Percentiles rank a stretch among this genome's conserved stretches.
Evolutionary conservation across 1,139 yeast genomes (phyloP).

Genomic region (Nakaseomyces uthaithaninus): DNA sequence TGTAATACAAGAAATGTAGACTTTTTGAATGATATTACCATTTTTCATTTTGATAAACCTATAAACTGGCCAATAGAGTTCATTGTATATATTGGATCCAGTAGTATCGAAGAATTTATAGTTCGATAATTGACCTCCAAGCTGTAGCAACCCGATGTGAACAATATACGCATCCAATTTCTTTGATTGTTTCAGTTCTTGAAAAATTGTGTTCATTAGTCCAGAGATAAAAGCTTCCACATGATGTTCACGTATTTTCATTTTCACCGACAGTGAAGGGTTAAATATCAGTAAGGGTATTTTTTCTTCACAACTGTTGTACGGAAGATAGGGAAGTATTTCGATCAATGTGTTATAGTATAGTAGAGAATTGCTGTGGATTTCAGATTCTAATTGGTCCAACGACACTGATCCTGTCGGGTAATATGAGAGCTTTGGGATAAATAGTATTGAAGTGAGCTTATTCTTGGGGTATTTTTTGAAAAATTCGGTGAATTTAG

Average conservation of each 20-base stretch:
- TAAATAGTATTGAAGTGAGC: conserved; percentile 26
- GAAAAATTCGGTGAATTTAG: conserved; percentile 17
- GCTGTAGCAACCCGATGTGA: conserved; percentile 26
- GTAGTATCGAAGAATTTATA: conserved; percentile 24
- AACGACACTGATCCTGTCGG: conserved; percentile 25
- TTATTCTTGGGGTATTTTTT: conserved; percentile 11
- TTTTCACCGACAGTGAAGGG: conserved; percentile 27
- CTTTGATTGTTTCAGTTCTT: conserved; percentile 15
- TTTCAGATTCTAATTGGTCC: conserved; percentile 20
- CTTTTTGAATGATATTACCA: conserved; percentile 11
- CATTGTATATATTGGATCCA: conserved; percentile 23
- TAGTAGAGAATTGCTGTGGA: conserved; percentile 21
- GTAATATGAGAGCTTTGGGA: conserved; percentile 29
- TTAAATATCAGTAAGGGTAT: conserved; percentile 25
- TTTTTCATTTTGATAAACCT: conserved; percentile 22
- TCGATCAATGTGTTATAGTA: conserved; percentile 20
- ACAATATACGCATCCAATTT: conserved; percentile 19
- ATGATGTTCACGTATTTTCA: conserved; percentile 22
- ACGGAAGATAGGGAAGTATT: conserved; percentile 21
- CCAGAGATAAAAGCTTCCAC: conserved; percentile 27
- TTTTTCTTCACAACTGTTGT: conserved; percentile 2
- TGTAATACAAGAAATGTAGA: not conserved
- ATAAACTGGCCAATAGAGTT: conserved; percentile 26
- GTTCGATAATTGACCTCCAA: conserved; percentile 30
- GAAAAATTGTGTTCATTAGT: conserved; percentile 21